These are phyloP conservation scores for Polysphondylium violaceum DNA, from an alignment of 78 protist genomes.

Conservation along the genomic window DNA sequence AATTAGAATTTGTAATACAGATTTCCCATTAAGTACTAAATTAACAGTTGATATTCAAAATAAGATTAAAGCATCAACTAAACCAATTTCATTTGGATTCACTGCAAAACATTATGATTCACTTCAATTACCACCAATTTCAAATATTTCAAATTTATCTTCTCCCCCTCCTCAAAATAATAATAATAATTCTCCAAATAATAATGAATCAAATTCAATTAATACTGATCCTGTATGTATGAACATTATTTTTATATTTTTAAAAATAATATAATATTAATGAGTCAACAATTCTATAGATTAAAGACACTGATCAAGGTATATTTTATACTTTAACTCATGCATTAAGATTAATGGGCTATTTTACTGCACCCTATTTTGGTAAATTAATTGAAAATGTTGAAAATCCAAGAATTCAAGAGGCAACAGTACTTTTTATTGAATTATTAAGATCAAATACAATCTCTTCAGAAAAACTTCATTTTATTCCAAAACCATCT, in stretches of 20 bases:
- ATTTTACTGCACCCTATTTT: not conserved
- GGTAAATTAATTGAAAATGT: not conserved
- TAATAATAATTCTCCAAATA: no score
- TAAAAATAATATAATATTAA: not conserved
- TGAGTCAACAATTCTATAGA: not conserved
- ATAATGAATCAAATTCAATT: not conserved
- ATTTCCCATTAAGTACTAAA: not conserved
- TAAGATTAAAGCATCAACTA: not conserved
- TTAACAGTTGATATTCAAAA: not conserved
- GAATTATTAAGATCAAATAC: slow-evolving; percentile 54
- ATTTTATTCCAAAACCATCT: slow-evolving; percentile 59
- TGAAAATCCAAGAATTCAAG: slow-evolving; percentile 24
- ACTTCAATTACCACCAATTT: not conserved
- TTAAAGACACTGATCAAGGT: slow-evolving; percentile 48
- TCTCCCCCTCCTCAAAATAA: no score
- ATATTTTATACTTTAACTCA: slow-evolving; percentile 22
- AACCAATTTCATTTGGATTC: not conserved
- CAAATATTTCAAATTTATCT: no score
- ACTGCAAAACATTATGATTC: not conserved
- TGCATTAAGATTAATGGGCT: slow-evolving; percentile 39
- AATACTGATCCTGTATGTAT: not conserved
- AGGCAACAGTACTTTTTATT: slow-evolving; percentile 20
- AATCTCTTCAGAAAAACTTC: slow-evolving; percentile 25
- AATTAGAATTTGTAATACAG: not conserved
- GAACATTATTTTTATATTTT: not conserved